These are phyloP conservation scores for Penicillium sp. DNA, from an alignment of 2,329 filamentous ascomycete genomes.

Conservation along the genomic window DNA sequence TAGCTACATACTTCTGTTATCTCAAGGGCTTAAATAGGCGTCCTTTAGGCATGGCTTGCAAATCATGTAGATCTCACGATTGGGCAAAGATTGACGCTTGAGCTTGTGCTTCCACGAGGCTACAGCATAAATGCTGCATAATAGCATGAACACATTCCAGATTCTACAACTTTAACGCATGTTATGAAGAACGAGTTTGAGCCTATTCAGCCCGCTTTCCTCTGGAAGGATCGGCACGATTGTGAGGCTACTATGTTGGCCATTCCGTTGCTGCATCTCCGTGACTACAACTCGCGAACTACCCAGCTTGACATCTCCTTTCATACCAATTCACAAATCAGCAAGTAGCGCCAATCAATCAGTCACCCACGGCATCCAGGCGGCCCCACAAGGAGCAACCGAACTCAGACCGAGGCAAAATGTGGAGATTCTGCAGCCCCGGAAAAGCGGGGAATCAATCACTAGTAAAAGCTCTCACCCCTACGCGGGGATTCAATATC, in stretches of 20 bases:
- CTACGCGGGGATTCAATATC: neutral
- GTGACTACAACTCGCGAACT: neutral
- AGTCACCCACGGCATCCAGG: neutral
- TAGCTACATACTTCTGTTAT: too few species aligned
- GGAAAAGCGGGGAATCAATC: constrained; percentile 12
- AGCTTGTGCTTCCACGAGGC: neutral
- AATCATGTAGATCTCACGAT: too few species aligned
- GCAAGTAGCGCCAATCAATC: neutral
- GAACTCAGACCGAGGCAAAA: constrained; percentile 10
- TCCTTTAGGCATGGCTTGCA: too few species aligned
- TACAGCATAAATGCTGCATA: neutral
- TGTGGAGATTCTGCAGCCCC: constrained; percentile 5
- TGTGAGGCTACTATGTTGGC: neutral
- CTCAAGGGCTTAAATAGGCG: too few species aligned
- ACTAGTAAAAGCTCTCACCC: neutral
- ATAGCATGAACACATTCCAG: neutral
- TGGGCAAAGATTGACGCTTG: too few species aligned
- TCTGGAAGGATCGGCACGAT: neutral
- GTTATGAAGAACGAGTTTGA: neutral
- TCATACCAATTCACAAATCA: neutral
- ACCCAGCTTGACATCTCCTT: neutral
- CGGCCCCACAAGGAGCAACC: constrained; percentile 1
- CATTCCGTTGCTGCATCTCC: too few species aligned
- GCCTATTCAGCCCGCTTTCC: neutral
- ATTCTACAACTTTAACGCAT: neutral